Evolutionary conservation across 129 eudicot species (phyloP), one percentile per base, ranked within the genome.

Genomic region (Helichrysum umbraculigerum): DNA sequence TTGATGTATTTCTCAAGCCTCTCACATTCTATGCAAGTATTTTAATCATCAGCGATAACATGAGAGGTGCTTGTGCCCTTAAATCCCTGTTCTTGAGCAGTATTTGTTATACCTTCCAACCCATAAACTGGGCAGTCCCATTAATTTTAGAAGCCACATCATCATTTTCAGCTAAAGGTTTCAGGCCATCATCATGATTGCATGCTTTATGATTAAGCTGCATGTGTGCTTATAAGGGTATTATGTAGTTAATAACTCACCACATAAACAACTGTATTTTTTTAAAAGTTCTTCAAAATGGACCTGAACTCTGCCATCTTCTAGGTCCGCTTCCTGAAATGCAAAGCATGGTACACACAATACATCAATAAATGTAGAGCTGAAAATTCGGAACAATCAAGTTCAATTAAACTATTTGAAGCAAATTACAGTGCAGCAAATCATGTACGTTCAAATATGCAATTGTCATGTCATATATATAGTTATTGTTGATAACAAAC

Each of bases 401-500:
- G 19, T 47, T 41, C 21, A 59, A 21, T 35, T 37, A 15, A 29
- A 74, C 7, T 41, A 14, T 66, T 74, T n/a, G n/a, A 30, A 42
- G 79, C 60, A 47, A 12, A 21, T 47, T 47, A 17, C 17, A 10
- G 54, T 32, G 34, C 34, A 32, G 34, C 3, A 32, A 32, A 2
- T 32, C 4, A 32, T 32, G 34, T 85, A 90, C 98, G 96, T 93
- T 93, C 76, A 93, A 81, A 68, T 90, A 96, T 50, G 96, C 89
- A 85, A 93, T 93, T 70, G 92, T 93, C 98, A 93, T 90, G 83
- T 93, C 98, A 32, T 32, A 32, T 32, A 32, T 32, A 76, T 93
- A 93, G 82, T 93, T 93, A 84, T 93, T 93, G 82, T 93, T 93
- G 65, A 93, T 93, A 42, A 93, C 86, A 82, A 93, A 93, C 39